Percentiles rank a stretch among this genome's conserved stretches.
phyloP scores from a whole-genome alignment of 2,329 filamentous ascomycete species.

The Macrophomina tecta region DNA sequence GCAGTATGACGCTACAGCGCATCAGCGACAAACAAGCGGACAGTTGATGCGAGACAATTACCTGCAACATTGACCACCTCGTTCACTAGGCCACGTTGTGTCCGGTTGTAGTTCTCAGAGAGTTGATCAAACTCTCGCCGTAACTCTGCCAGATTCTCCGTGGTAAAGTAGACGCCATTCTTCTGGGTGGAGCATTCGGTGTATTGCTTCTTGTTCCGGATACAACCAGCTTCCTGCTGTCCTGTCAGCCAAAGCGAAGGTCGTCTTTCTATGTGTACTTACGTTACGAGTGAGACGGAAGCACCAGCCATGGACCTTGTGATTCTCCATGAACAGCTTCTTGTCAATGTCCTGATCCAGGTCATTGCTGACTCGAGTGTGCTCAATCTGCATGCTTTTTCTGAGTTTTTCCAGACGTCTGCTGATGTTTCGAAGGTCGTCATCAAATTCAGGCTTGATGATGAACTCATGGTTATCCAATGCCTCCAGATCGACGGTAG shows the following conservation, averaged over 20 bases:
- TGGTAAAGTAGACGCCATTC: constrained; percentile 98
- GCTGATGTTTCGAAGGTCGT: constrained; percentile 82
- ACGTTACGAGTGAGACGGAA: constrained; percentile 83
- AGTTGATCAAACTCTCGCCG: constrained; percentile 93
- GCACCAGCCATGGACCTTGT: constrained; percentile 95
- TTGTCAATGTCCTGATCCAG: constrained; percentile 94
- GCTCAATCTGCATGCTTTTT: constrained; percentile 83
- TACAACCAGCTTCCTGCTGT: constrained; percentile 78
- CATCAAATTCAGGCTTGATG: constrained; percentile 98
- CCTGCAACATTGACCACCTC: constrained; percentile 88
- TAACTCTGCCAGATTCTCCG: constrained; percentile 76
- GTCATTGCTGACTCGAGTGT: constrained; percentile 76
- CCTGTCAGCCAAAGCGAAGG: constrained; percentile 18
- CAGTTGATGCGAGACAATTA: constrained; percentile 23
- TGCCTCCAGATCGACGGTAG: constrained; percentile 93
- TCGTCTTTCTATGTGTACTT: background rate
- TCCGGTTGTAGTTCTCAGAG: constrained; percentile 92
- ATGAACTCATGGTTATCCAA: constrained; percentile 98
- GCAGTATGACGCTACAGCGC: constrained; percentile 75
- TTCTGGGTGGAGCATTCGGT: constrained; percentile 98
- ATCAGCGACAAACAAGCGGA: background rate
- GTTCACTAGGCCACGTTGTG: constrained; percentile 85
- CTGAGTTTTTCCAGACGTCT: constrained; percentile 88
- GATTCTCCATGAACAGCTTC: constrained; percentile 97
- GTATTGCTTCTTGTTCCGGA: constrained; percentile 88